phyloP scores from a whole-genome alignment of 2,329 filamentous ascomycete genomes.

The Lachnellula suecica region DNA sequence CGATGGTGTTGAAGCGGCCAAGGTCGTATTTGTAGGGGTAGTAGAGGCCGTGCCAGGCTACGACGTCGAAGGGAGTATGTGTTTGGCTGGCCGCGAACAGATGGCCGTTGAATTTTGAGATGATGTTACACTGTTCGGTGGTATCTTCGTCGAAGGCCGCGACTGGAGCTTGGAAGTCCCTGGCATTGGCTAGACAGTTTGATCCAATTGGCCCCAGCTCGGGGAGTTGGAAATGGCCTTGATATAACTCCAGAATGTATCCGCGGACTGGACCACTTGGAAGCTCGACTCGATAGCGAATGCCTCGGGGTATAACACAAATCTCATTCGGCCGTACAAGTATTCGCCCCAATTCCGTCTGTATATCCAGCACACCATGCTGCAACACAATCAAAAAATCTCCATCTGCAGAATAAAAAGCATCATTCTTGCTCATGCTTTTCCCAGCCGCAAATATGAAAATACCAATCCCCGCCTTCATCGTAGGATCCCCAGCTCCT shows the following conservation, averaged over 20 bases:
- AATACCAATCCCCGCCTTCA: constrained; percentile 78
- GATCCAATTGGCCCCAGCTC: constrained; percentile 73
- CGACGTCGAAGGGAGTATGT: constrained; percentile 76
- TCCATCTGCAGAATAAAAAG: constrained; percentile 83
- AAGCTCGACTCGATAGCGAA: constrained; percentile 72
- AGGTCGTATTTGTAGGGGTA: constrained; percentile 82
- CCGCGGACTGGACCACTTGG: constrained; percentile 62
- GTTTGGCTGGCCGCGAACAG: constrained; percentile 65
- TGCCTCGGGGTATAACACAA: constrained; percentile 70
- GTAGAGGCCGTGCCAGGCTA: constrained; percentile 79
- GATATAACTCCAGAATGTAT: constrained; percentile 74
- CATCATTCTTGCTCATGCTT: constrained; percentile 71
- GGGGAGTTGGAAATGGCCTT: constrained; percentile 69
- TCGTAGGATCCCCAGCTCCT: constrained; percentile 74
- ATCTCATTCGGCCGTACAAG: constrained; percentile 79
- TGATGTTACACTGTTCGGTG: constrained; percentile 47
- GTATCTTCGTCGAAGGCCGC: constrained; percentile 65
- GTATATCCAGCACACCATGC: constrained; percentile 71
- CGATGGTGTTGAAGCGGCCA: constrained; percentile 73
- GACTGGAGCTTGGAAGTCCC: constrained; percentile 74
- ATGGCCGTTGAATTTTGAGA: constrained; percentile 65
- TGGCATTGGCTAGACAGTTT: constrained; percentile 70
- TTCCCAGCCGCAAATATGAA: constrained; percentile 77
- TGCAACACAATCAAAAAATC: constrained; percentile 77
- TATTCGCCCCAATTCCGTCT: constrained; percentile 73